These are phyloP conservation scores for Vitis amurensis DNA, from an alignment of 164 flowering plant genomes.

Conservation along the genomic window DNA sequence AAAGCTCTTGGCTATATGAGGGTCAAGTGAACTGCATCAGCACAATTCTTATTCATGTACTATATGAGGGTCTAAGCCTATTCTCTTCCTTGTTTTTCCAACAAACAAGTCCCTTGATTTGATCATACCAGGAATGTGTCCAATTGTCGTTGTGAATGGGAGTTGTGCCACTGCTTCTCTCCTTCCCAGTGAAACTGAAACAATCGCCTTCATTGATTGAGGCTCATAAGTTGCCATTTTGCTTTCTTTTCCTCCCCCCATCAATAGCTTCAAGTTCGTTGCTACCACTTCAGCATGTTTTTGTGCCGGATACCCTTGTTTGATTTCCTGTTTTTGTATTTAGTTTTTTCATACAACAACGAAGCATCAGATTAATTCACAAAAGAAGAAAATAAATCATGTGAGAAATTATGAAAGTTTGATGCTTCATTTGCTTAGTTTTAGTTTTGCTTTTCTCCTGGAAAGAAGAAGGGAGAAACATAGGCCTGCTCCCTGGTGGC, in stretches of 20 bases:
- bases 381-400: background rate
- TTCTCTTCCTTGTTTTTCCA: conserved; percentile 1
- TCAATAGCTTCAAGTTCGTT: conserved; percentile 66
- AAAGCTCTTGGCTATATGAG: too few species aligned
- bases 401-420: too few species aligned
- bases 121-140: conserved; percentile 1
- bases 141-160: background rate
- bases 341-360: background rate
- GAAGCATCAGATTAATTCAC: background rate
- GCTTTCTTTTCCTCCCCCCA: conserved; percentile 50
- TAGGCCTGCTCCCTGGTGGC: too few species aligned
- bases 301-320: conserved; percentile 79
- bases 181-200: conserved; percentile 1
- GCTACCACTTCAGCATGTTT: conserved; percentile 50
- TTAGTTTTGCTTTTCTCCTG: too few species aligned
- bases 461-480: too few species aligned
- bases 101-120: conserved; percentile 6
- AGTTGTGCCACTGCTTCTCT: conserved; percentile 3
- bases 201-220: conserved; percentile 36
- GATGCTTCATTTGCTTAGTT: too few species aligned
- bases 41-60: background rate
- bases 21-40: too few species aligned
- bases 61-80: conserved; percentile 1
- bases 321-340: conserved; percentile 70
- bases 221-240: conserved; percentile 57